A percentile compares a stretch with the other conserved stretches of the same genome.
Conservation (phyloP, 805 yeast species). For the Wickerhamomyces subpelliculosus region DNA sequence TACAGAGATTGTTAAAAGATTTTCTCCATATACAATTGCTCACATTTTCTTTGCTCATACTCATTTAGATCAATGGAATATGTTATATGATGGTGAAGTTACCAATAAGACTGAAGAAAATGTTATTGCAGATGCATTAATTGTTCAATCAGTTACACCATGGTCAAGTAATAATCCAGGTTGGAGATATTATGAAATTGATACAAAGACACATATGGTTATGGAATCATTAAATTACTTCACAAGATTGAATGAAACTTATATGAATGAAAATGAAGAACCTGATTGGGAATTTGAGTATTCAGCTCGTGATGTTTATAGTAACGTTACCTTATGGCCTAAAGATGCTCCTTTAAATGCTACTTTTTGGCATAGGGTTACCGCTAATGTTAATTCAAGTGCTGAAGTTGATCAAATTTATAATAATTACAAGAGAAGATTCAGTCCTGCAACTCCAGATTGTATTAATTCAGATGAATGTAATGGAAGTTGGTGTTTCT, state of each 20-base stretch:
- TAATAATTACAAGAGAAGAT: conserved; percentile 42
- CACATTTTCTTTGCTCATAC: conserved; percentile 68
- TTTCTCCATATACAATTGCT: conserved; percentile 62
- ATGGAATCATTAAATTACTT: conserved; percentile 55
- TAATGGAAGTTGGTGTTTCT: conserved; percentile 3
- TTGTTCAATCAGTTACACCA: conserved; percentile 63
- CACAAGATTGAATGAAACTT: conserved; percentile 53
- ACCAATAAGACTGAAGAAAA: conserved; percentile 32
- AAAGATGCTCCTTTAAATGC: conserved; percentile 52
- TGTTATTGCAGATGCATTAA: conserved; percentile 54
- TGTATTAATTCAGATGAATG: conserved; percentile 28
- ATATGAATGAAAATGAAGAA: conserved; percentile 43
- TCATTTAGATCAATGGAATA: conserved; percentile 60
- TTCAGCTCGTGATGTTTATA: conserved; percentile 55
- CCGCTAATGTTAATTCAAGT: conserved; percentile 35
- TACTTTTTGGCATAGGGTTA: conserved; percentile 45
- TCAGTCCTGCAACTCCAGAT: conserved; percentile 46
- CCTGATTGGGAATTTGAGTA: conserved; percentile 61
- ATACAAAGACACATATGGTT: conserved; percentile 50
- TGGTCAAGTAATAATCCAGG: conserved; percentile 54
- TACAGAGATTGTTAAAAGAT: conserved; percentile 53
- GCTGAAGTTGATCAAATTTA: conserved; percentile 42
- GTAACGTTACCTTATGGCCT: conserved; percentile 51
- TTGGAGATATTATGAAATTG: conserved; percentile 69
- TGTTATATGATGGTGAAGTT: conserved; percentile 41